Base-by-base conservation (phyloP, 345 rosid species). In the Geranium rotundifolium region DNA sequence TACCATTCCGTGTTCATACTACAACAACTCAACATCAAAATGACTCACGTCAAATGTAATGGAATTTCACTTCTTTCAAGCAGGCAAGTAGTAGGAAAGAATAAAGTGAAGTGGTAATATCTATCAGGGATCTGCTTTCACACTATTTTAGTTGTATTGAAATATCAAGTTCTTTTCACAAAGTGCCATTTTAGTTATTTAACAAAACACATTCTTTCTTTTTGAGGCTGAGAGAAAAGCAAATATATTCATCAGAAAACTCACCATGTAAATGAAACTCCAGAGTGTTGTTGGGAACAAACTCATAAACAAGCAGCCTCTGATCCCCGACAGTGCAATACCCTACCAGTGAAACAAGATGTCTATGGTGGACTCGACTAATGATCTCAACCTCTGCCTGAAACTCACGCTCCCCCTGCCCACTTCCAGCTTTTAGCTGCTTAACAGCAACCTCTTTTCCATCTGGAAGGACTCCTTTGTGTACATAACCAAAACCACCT, bases 401-500 rank as follows among this genome's bases (percentile, higher is more conserved):
- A 75, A 88, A 88, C 71, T 85, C 91, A 1, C 83, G 77, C 67
- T 84, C 86, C 0, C 86, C 89, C 72, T 82, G 91, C 23, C 83
- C 77, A 68, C 91, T 84, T 16, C 84, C 89, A 20, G 85, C 69
- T 76, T 82, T 88, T 58, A 88, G 81, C 75, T 77, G 87, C 76
- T 85, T 88, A 19, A 88, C 49, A 7, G 95, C 95, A n/a, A 84
- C 89, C 50, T 66, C 65, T 41, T 72, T 84, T 55, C 90, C 85
- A 57, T 81, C 71, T 17, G 66, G 39, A 68, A 85, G 85, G 56
- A 80, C 68, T 70, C 96, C 96, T 70, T 64, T 85, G 55, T 85
- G 86, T 54, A 84, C 91, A 71, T 79, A 82, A 71, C 91, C 91
- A 76, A 80, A 85, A 66, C 95, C 95, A 63, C 95, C 91, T 77